Evolutionary conservation across 768 basidiomycete genomes (phyloP).

Genomic region (Leccinum aurantiacum): DNA sequence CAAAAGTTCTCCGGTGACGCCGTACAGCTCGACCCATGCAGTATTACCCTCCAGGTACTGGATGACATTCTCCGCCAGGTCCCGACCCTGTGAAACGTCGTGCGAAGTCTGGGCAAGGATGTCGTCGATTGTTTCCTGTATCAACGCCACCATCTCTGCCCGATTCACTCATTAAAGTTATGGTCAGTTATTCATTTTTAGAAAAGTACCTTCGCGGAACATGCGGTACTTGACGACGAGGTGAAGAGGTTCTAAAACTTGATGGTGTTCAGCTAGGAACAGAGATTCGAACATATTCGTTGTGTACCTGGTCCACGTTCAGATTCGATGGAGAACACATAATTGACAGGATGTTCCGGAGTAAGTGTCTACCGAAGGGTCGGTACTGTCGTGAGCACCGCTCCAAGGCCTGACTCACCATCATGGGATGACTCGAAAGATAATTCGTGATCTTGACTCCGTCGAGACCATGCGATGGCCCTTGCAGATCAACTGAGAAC

Average conservation of each 20-base stretch:
- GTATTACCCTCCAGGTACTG: constrained; percentile 62
- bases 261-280: constrained; percentile 2
- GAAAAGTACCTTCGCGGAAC: constrained; percentile 70
- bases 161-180: constrained; percentile 10
- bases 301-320: constrained; percentile 54
- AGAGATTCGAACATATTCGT: constrained; percentile 6
- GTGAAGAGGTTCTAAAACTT: constrained; percentile 62
- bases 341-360: constrained; percentile 71
- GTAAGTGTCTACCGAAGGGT: constrained; percentile 62
- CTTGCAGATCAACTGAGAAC: constrained; percentile 53
- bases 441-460: constrained; percentile 55
- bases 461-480: constrained; percentile 42
- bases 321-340: constrained; percentile 78
- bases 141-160: constrained; percentile 66
- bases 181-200: neutral
- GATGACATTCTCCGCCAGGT: constrained; percentile 49
- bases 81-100: constrained; percentile 38
- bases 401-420: constrained; percentile 39
- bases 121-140: constrained; percentile 49
- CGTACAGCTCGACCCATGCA: constrained; percentile 69
- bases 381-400: neutral
- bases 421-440: constrained; percentile 44
- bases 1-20: constrained; percentile 65
- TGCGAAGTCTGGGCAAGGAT: constrained; percentile 39
- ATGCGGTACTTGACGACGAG: constrained; percentile 75